These are phyloP conservation scores for Aspergillus sp. DNA, from an alignment of 2,329 filamentous ascomycete genomes.

Conservation along the genomic window DNA sequence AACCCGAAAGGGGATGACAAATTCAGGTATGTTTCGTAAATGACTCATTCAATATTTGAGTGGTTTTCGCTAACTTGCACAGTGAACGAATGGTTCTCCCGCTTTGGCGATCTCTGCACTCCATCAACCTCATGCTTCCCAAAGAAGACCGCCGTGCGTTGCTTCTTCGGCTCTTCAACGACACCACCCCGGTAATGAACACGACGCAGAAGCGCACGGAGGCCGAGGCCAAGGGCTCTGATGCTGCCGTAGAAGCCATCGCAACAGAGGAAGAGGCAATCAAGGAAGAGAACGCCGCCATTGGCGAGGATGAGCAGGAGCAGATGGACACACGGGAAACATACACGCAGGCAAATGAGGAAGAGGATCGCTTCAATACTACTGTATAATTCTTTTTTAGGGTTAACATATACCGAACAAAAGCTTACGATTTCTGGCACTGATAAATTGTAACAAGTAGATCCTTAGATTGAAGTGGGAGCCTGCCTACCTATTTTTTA, in stretches of 20 bases:
- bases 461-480: too few relatives aligned
- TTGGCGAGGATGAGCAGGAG: slow-evolving; percentile 44
- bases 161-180: slow-evolving; percentile 87
- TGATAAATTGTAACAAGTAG: not conserved
- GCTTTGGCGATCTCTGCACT: slow-evolving; percentile 89
- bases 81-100: slow-evolving; percentile 83
- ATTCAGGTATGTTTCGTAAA: slow-evolving; percentile 44
- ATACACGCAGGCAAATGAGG: slow-evolving; percentile 45
- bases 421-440: not conserved
- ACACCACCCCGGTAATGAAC: slow-evolving; percentile 80
- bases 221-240: slow-evolving; percentile 11
- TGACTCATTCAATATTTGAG: not conserved
- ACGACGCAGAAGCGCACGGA: slow-evolving; percentile 31
- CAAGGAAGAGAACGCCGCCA: slow-evolving; percentile 38
- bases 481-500: too few relatives aligned
- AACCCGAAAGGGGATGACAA: slow-evolving; percentile 67
- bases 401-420: slow-evolving; percentile 10
- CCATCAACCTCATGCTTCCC: slow-evolving; percentile 93
- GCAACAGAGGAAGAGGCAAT: slow-evolving; percentile 37
- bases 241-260: slow-evolving; percentile 14
- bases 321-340: slow-evolving; percentile 43
- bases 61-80: slow-evolving; percentile 19
- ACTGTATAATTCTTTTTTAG: slow-evolving; percentile 39
- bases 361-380: slow-evolving; percentile 49
- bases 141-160: slow-evolving; percentile 95